These are phyloP conservation scores for Ophiostoma pallidulum DNA, from an alignment of 2,329 filamentous ascomycete genomes.

Conservation along the genomic window DNA sequence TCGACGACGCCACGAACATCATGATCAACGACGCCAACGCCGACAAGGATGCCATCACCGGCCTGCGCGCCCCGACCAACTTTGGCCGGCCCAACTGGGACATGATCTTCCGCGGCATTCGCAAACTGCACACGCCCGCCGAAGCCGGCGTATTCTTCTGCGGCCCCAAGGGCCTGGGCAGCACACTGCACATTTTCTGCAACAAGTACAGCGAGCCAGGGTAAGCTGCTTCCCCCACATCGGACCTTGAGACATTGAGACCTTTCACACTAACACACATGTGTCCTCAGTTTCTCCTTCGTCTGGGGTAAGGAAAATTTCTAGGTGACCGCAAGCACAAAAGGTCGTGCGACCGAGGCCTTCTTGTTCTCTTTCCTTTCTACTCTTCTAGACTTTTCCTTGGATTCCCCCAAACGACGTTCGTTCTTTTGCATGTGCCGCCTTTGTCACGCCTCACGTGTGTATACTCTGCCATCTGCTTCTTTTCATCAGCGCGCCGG, in stretches of 20 bases:
- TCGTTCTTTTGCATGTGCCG: not conserved
- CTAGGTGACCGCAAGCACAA: too few relatives aligned
- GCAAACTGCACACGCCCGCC: constrained; percentile 64
- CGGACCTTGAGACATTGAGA: too few relatives aligned
- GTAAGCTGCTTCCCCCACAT: constrained; percentile 35
- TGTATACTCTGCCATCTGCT: constrained; percentile 8
- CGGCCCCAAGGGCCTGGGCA: constrained; percentile 70
- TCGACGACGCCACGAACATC: constrained; percentile 79
- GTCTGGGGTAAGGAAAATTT: constrained; percentile 65
- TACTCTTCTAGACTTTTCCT: constrained; percentile 12
- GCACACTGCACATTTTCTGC: constrained; percentile 69
- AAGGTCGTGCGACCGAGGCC: too few relatives aligned
- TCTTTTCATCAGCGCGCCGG: constrained; percentile 13
- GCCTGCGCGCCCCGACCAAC: constrained; percentile 71
- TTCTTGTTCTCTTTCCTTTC: not conserved
- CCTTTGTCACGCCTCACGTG: constrained; percentile 3
- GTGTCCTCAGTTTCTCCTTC: constrained; percentile 45
- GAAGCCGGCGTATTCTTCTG: constrained; percentile 80
- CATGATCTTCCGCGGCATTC: constrained; percentile 75
- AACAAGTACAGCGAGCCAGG: constrained; percentile 81
- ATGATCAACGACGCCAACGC: constrained; percentile 87
- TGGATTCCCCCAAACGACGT: constrained; percentile 11
- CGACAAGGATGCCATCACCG: constrained; percentile 76
- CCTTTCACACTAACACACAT: not conserved
- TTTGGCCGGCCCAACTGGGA: constrained; percentile 86